Conservation (phyloP, 1,284 basidiomycete genomes). For the Clitocybe nebularis region DNA sequence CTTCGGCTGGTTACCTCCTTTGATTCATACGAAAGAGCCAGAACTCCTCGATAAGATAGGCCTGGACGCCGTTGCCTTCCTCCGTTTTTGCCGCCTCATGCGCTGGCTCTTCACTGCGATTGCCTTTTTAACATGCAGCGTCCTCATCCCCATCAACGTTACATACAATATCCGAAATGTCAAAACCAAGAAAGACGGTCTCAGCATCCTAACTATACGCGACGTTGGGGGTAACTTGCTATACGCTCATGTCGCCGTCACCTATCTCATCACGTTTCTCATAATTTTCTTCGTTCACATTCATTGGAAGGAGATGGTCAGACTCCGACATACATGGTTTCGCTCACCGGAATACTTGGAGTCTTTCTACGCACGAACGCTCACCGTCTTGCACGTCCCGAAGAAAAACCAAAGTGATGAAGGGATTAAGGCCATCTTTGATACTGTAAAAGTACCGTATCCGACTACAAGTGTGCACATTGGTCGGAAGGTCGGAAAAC, state of each 20-base stretch:
- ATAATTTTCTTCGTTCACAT: slow-evolving; percentile 64
- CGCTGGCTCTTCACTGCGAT: slow-evolving; percentile 74
- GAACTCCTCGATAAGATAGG: slow-evolving; percentile 89
- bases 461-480: slow-evolving; percentile 84
- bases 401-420: slow-evolving; percentile 76
- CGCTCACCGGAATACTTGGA: slow-evolving; percentile 73
- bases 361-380: slow-evolving; percentile 77
- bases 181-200: slow-evolving; percentile 47
- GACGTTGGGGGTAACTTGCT: slow-evolving; percentile 66
- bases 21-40: slow-evolving; percentile 81
- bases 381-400: slow-evolving; percentile 70
- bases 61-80: slow-evolving; percentile 89
- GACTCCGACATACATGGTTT: slow-evolving; percentile 67
- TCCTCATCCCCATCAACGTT: slow-evolving; percentile 81
- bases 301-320: slow-evolving; percentile 74
- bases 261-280: slow-evolving; percentile 69
- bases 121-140: slow-evolving; percentile 62
- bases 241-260: slow-evolving; percentile 73
- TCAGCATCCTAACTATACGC: slow-evolving; percentile 77
- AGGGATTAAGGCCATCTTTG: slow-evolving; percentile 70
- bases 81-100: slow-evolving; percentile 88
- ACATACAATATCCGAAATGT: slow-evolving; percentile 63
- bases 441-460: slow-evolving; percentile 72
- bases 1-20: slow-evolving; percentile 86
- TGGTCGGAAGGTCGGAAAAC: slow-evolving; percentile 67